Evolutionary conservation across 2,329 filamentous ascomycete genomes (phyloP).

Genomic region (Apiospora aurea): DNA sequence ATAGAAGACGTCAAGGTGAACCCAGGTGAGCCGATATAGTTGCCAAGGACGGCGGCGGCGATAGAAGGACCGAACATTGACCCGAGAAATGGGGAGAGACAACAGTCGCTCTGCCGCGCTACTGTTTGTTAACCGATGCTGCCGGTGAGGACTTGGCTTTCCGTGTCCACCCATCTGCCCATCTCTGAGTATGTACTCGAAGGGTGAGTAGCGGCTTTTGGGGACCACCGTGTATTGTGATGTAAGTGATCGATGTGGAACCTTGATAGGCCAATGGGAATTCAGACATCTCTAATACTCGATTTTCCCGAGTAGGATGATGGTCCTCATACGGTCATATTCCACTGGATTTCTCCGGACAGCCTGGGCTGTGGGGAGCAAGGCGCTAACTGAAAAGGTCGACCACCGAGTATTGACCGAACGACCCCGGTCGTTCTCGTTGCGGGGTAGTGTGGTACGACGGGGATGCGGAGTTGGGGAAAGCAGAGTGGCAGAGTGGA

Average conservation of each 20-base stretch:
- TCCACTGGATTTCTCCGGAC: too few species aligned
- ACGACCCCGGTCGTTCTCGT: not conserved
- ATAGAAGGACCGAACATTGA: constrained; percentile 14
- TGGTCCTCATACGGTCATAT: too few species aligned
- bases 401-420: not conserved
- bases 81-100: not conserved
- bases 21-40: not conserved
- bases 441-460: constrained; percentile 10
- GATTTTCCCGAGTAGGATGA: too few species aligned
- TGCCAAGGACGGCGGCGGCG: not conserved
- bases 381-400: not conserved
- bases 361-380: not conserved
- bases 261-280: not conserved
- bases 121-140: not conserved
- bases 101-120: not conserved
- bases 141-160: constrained; percentile 2
- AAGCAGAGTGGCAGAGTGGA: not conserved
- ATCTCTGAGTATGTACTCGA: too few species aligned
- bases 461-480: constrained; percentile 14
- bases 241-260: not conserved
- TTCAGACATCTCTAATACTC: not conserved
- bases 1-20: constrained; percentile 12
- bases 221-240: not conserved
- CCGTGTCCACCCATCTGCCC: not conserved
- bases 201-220: not conserved